Evolutionary conservation across 1,284 basidiomycete genomes (phyloP), one percentile per base, ranked within the genome.

Genomic region (Heliocybe sulcata): DNA sequence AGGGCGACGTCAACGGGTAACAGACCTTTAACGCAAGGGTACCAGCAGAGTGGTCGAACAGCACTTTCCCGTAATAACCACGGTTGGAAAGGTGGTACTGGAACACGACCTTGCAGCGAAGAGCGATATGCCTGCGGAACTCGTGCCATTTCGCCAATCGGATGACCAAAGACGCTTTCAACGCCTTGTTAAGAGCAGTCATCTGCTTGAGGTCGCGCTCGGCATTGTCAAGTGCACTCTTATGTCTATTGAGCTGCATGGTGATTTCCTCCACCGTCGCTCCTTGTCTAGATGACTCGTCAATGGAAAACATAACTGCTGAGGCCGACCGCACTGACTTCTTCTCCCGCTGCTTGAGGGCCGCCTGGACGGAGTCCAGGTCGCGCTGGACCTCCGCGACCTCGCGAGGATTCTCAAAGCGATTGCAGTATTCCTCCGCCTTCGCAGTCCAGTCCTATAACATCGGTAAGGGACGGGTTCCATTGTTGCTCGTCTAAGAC

Each of bases 101-200:
- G 74, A 98, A 98, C 47, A 87, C 82, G 49, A 85, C 73, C 64
- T 90, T 92, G 69, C 92, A 94, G 4, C 93, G 85, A 23, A 92
- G 74, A 10, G 93, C 87, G 58, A 94, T 94, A 62, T 90, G 87
- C 9, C 82, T 77, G 53, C 95, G 84, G 75, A 97, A 95, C 53
- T 88, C 83, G 56, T 88, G 80, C 96, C 96, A 99, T 60, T 83
- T 83, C 11, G 74, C 66, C 55, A 87, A 69, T 23, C 95, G 90
- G 12, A 76, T 64, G 16, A 76, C 67, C 49, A 94, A 74, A 0
- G 92, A 89, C 3, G 74, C 66, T 60, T 77, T 80, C 48, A 94
- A 72, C 60, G 86, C 90, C 67, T 80, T 83, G 67, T 87, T 87
- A 58, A 93, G 70, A 1, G 65, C 61, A 16, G 75, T 67, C 73